Percentiles rank a stretch among this genome's conserved stretches.
phyloP scores from a whole-genome alignment of 345 rosid genomes.

The Pugionium dolabratum region DNA sequence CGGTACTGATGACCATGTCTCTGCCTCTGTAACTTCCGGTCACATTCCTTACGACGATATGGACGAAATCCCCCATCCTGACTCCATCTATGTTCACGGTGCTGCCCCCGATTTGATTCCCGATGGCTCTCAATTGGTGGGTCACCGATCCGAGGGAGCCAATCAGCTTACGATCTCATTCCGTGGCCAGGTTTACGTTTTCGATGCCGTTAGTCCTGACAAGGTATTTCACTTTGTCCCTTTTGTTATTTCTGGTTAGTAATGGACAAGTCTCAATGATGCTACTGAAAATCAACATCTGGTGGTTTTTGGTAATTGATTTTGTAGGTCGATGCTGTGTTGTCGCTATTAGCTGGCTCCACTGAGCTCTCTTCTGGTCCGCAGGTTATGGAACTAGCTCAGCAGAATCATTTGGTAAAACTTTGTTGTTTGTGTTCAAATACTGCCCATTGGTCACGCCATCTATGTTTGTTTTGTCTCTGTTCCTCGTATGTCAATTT shows the following conservation, averaged over 20 bases:
- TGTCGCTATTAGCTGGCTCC: conserved; percentile 72
- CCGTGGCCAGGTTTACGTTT: conserved; percentile 89
- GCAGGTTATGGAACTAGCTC: conserved; percentile 54
- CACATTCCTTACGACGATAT: conserved; percentile 52
- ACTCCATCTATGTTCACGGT: conserved; percentile 49
- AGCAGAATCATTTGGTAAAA: conserved; percentile 44
- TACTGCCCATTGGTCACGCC: conserved; percentile 1
- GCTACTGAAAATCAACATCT: neutral
- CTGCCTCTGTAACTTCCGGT: conserved; percentile 44
- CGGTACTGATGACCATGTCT: conserved; percentile 45
- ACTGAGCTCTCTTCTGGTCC: conserved; percentile 62
- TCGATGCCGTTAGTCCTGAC: conserved; percentile 75
- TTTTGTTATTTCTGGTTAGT: neutral
- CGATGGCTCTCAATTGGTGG: conserved; percentile 45
- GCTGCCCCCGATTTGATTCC: conserved; percentile 37
- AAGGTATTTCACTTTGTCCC: conserved; percentile 49
- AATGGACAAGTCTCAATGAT: too few species aligned
- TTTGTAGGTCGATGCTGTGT: conserved; percentile 74
- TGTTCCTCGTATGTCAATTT: conserved; percentile 6
- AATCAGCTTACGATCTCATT: conserved; percentile 78
- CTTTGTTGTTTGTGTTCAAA: neutral
- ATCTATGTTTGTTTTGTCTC: conserved; percentile 7
- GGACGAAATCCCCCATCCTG: conserved; percentile 56
- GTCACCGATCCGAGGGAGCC: conserved; percentile 35
- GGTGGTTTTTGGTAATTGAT: neutral